phyloP scores from a whole-genome alignment of 345 rosid genomes.

The Theobroma cacao region DNA sequence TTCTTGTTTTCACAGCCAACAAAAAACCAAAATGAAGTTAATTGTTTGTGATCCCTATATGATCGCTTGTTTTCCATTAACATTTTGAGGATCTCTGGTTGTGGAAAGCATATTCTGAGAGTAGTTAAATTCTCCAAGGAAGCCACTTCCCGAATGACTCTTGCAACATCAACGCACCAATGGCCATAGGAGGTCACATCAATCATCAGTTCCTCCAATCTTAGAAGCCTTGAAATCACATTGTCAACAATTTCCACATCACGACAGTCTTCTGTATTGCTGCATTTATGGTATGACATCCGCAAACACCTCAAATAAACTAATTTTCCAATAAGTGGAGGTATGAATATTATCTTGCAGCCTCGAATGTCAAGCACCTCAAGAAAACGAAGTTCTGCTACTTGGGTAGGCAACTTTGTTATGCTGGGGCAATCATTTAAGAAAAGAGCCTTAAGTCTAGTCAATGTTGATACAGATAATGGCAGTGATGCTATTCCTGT shows the following conservation, averaged over 20 bases:
- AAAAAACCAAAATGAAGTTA: constrained; percentile 13
- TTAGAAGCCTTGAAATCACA: constrained; percentile 25
- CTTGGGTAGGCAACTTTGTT: constrained; percentile 18
- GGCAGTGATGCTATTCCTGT: constrained; percentile 23
- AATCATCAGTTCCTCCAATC: constrained; percentile 29
- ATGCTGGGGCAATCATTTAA: constrained; percentile 26
- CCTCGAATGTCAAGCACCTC: constrained; percentile 33
- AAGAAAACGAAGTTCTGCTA: constrained; percentile 11
- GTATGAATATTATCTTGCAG: constrained; percentile 17
- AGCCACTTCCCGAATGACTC: constrained; percentile 20
- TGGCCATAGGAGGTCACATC: constrained; percentile 22
- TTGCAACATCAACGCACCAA: constrained; percentile 19
- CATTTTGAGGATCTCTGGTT: neutral
- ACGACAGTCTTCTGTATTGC: neutral
- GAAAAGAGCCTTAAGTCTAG: constrained; percentile 25
- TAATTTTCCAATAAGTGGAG: constrained; percentile 10
- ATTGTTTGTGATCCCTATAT: constrained; percentile 7
- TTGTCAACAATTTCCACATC: neutral
- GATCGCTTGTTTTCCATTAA: neutral
- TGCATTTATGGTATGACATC: constrained; percentile 18
- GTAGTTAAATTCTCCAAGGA: constrained; percentile 21
- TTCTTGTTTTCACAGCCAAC: constrained; percentile 20
- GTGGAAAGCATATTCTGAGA: constrained; percentile 24
- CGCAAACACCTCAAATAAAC: constrained; percentile 19
- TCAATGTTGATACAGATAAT: constrained; percentile 13